Evolutionary conservation across 371 early-diverging fungal species (phyloP).

Genomic region (Lichtheimia hyalospora): DNA sequence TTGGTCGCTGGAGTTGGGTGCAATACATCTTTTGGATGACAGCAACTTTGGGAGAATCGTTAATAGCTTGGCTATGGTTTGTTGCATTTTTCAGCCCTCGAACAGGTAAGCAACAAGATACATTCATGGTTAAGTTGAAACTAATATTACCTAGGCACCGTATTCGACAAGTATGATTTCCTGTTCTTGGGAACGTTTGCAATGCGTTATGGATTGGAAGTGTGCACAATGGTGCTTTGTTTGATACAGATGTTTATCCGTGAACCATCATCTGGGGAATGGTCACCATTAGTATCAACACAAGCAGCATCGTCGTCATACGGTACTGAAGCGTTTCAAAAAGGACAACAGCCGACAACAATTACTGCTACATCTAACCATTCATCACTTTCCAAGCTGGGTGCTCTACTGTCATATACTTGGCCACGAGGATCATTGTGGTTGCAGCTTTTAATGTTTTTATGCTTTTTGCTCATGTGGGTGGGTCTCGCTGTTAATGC

Average conservation of each 20-base stretch:
- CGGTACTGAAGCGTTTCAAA: conserved; percentile 12
- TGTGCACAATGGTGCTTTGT: conserved; percentile 17
- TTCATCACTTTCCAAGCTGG: conserved; percentile 16
- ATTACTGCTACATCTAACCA: conserved; percentile 41
- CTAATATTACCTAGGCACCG: conserved; percentile 18
- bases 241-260: conserved; percentile 24
- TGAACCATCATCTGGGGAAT: conserved; percentile 6
- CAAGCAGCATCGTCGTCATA: conserved; percentile 13
- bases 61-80: conserved; percentile 39
- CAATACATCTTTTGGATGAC: conserved; percentile 41
- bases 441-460: conserved; percentile 67
- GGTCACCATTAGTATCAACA: conserved; percentile 11
- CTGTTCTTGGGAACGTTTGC: conserved; percentile 23
- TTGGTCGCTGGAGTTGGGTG: conserved; percentile 40
- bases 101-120: conserved; percentile 21
- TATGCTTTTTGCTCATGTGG: conserved; percentile 66
- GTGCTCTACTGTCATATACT: conserved; percentile 74
- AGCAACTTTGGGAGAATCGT: conserved; percentile 28
- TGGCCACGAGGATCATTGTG: conserved; percentile 70
- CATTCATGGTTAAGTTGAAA: neutral
- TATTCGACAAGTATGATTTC: conserved; percentile 29
- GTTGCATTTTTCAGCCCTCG: conserved; percentile 25
- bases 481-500: conserved; percentile 80
- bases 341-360: conserved; percentile 9
- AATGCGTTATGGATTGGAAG: conserved; percentile 28